Base-by-base conservation (phyloP, 371 early-diverging fungal genomes). In the Sporodiniella umbellata region DNA sequence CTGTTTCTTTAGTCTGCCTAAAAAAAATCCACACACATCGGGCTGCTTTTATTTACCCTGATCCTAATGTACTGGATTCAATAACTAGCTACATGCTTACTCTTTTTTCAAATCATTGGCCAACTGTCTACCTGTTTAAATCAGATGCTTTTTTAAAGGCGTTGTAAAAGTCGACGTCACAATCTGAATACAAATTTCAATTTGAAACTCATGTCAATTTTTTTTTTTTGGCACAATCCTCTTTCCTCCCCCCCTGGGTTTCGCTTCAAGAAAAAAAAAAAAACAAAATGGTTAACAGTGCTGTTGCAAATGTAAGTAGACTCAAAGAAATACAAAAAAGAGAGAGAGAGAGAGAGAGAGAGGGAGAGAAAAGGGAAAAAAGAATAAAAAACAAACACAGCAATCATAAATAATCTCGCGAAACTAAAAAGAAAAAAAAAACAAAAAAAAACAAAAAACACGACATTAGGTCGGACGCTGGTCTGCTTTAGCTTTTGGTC, bases 401-500 rank as follows among this genome's bases (percentile, higher is more conserved):
- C n/a, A n/a, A n/a, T n/a, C n/a, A n/a, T n/a, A n/a, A n/a, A n/a
- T n/a, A n/a, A n/a, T n/a, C n/a, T n/a, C n/a, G n/a, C n/a, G n/a
- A n/a, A n/a, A n/a, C n/a, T n/a, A n/a, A n/a, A n/a, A n/a, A 30
- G 15, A n/a, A 18, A 14, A 45, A n/a, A 23, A 28, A 19, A 33
- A n/a, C 35, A 38, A 12, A 21, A 11, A 24, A 4, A 11, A 12
- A 21, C 17, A 48, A 19, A 19, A 24, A 24, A 52, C 19, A 42
- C 24, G 31, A 42, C 33, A 24, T 28, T 68, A 86, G 87, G 86
- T 87, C 65, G 86, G 82, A 64, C 87, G 89, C 68, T 88, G 86
- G 85, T 83, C 83, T 57, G 87, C 82, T 51, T 77, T 87, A 64
- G 82, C 75, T 46, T 72, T 73, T 40, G 89, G 89, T 60, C 75